These are phyloP conservation scores for Metroxylon sagu DNA, from an alignment of 176 grass and related monocot genomes.

Conservation along the genomic window DNA sequence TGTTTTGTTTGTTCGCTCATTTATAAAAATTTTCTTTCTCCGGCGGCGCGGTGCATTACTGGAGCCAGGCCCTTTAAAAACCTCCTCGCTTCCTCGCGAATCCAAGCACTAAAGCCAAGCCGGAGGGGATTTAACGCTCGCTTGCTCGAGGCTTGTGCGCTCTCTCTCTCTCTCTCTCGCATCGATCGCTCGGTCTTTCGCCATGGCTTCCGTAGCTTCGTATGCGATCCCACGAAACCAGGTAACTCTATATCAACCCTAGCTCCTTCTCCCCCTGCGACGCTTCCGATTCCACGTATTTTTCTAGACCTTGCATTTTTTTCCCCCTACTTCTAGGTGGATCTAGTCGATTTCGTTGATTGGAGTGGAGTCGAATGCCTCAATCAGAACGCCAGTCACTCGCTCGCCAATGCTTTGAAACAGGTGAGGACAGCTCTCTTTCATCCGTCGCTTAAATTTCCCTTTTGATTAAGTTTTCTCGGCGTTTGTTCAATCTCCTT, in stretches of 20 bases:
- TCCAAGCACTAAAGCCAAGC: too few species aligned
- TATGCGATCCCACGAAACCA: not conserved
- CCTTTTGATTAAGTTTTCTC: too few species aligned
- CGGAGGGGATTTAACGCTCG: too few species aligned
- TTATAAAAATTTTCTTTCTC: too few species aligned
- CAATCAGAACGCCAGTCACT: constrained; percentile 70
- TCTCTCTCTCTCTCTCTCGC: not conserved
- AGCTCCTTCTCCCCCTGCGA: not conserved
- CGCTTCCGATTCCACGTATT: constrained; percentile 1
- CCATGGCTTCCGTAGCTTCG: not conserved
- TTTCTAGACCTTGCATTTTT: too few species aligned
- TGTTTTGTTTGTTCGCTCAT: too few species aligned
- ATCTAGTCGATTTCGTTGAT: constrained; percentile 95
- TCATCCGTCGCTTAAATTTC: too few species aligned
- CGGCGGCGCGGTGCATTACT: too few species aligned
- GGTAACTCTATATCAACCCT: not conserved
- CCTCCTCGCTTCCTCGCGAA: too few species aligned
- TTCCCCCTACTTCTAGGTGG: constrained; percentile 38
- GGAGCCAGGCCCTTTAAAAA: too few species aligned
- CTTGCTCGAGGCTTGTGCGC: too few species aligned
- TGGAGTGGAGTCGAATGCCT: constrained; percentile 98
- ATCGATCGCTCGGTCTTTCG: not conserved
- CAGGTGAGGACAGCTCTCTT: constrained; percentile 29
- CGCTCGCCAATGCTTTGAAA: constrained; percentile 67
- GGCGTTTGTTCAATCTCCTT: too few species aligned